phyloP scores from a whole-genome alignment of 176 grass and related monocot species.

The Metroxylon sagu region DNA sequence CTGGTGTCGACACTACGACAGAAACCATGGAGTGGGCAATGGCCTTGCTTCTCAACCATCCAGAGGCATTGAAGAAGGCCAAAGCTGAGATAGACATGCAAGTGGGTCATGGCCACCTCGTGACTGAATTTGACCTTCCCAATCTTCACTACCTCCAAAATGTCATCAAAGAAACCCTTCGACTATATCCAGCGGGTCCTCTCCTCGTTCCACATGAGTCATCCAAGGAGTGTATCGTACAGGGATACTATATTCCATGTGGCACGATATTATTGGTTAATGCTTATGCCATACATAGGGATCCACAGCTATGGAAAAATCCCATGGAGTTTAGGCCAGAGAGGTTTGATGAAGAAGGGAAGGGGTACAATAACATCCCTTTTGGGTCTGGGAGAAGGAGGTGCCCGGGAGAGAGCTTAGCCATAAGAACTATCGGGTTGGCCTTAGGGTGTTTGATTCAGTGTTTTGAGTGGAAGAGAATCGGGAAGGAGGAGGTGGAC shows the following conservation, averaged over 20 bases:
- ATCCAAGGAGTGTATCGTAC: slow-evolving; percentile 18
- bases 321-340: slow-evolving; percentile 35
- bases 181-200: slow-evolving; percentile 25
- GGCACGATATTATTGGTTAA: slow-evolving; percentile 51
- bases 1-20: slow-evolving; percentile 27
- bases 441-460: slow-evolving; percentile 19
- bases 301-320: slow-evolving; percentile 19
- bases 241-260: slow-evolving; percentile 12
- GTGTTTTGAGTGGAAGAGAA: slow-evolving; percentile 36
- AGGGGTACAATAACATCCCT: slow-evolving; percentile 12
- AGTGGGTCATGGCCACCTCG: slow-evolving; percentile 12
- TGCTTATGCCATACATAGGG: slow-evolving; percentile 44
- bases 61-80: slow-evolving; percentile 13
- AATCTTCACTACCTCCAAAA: slow-evolving; percentile 31
- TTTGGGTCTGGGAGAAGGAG: slow-evolving; percentile 44
- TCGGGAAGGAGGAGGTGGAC: slow-evolving; percentile 18
- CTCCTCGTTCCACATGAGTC: slow-evolving; percentile 35
- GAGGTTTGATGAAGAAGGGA: slow-evolving; percentile 23
- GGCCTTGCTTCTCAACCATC: slow-evolving; percentile 57
- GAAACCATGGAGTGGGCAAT: slow-evolving; percentile 38
- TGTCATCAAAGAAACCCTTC: slow-evolving; percentile 49
- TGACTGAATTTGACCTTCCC: slow-evolving; percentile 21
- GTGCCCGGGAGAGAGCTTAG: slow-evolving; percentile 39
- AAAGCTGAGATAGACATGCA: slow-evolving; percentile 14
- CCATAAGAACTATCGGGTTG: not conserved